Percentiles rank a stretch among this genome's conserved stretches.
These are phyloP conservation scores for Ophiostoma populinum DNA, from an alignment of 2,329 filamentous ascomycete species.

Conservation along the genomic window DNA sequence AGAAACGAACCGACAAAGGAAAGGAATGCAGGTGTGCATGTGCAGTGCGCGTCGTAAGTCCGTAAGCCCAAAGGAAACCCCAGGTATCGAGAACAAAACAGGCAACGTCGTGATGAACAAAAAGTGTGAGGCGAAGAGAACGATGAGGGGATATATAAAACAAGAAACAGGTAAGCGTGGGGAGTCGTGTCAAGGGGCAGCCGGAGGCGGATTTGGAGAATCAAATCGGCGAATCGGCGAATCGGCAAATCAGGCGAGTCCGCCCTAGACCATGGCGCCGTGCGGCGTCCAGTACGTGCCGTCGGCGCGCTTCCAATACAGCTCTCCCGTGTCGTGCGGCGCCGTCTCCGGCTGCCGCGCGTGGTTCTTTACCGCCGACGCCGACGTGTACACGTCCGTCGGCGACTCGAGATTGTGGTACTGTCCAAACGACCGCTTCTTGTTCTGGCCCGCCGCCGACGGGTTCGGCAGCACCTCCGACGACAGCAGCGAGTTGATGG, in stretches of 20 bases:
- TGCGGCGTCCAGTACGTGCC: slow-evolving; percentile 10
- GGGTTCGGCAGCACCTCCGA: slow-evolving; percentile 5
- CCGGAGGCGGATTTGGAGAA: too few relatives aligned
- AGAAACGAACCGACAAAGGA: too few relatives aligned
- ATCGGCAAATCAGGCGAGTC: background rate
- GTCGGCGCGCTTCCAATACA: slow-evolving; percentile 13
- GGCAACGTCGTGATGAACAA: too few relatives aligned
- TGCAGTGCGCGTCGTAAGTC: too few relatives aligned
- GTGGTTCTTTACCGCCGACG: slow-evolving; percentile 11
- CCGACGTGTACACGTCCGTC: slow-evolving; percentile 13
- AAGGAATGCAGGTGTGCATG: too few relatives aligned
- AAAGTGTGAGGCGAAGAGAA: too few relatives aligned
- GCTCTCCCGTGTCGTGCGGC: slow-evolving; percentile 6
- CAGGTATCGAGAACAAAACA: too few relatives aligned
- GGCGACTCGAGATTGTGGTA: slow-evolving; percentile 9
- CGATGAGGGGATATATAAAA: background rate
- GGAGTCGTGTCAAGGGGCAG: too few relatives aligned
- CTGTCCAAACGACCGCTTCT: slow-evolving; percentile 11
- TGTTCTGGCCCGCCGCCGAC: background rate
- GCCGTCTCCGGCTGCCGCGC: slow-evolving; percentile 7
- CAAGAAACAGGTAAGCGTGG: background rate
- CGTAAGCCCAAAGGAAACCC: too few relatives aligned
- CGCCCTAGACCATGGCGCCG: slow-evolving; percentile 6
- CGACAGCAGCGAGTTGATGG: slow-evolving; percentile 10
- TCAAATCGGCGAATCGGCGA: too few relatives aligned